Conservation (phyloP, 1,139 yeast species). For the Zygosaccharomyces pseudobailii region DNA sequence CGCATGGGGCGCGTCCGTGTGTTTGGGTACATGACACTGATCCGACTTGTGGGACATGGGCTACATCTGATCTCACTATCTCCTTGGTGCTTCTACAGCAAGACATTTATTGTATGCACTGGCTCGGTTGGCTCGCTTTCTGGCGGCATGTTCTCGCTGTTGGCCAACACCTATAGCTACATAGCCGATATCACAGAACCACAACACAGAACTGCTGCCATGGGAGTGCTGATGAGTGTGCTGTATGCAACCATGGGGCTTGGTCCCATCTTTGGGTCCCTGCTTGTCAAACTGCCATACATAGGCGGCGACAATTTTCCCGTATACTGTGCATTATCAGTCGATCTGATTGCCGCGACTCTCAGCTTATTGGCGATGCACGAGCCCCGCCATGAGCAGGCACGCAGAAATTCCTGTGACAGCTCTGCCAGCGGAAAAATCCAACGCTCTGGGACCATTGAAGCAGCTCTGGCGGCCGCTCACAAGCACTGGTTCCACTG, state of each 20-base stretch:
- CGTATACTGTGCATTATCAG: conserved; percentile 7
- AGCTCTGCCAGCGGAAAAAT: background rate
- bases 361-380: conserved; percentile 10
- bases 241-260: conserved; percentile 49
- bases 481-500: conserved; percentile 30
- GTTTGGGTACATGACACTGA: conserved; percentile 17
- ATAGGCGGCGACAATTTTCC: conserved; percentile 12
- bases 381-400: conserved; percentile 19
- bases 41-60: conserved; percentile 10
- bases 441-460: conserved; percentile 35
- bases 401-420: conserved; percentile 5
- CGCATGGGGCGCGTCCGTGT: conserved; percentile 23
- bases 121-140: conserved; percentile 10
- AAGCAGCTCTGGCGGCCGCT: conserved; percentile 42
- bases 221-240: conserved; percentile 49
- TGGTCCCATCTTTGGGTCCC: conserved; percentile 54
- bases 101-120: conserved; percentile 11
- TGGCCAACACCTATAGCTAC: conserved; percentile 51
- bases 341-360: conserved; percentile 6
- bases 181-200: conserved; percentile 54
- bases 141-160: conserved; percentile 48
- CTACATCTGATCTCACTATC: conserved; percentile 11
- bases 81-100: conserved; percentile 12
- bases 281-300: conserved; percentile 22
- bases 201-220: conserved; percentile 43